phyloP scores from a whole-genome alignment of 495 filamentous ascomycete genomes.

The Neurospora tetrasperma region DNA sequence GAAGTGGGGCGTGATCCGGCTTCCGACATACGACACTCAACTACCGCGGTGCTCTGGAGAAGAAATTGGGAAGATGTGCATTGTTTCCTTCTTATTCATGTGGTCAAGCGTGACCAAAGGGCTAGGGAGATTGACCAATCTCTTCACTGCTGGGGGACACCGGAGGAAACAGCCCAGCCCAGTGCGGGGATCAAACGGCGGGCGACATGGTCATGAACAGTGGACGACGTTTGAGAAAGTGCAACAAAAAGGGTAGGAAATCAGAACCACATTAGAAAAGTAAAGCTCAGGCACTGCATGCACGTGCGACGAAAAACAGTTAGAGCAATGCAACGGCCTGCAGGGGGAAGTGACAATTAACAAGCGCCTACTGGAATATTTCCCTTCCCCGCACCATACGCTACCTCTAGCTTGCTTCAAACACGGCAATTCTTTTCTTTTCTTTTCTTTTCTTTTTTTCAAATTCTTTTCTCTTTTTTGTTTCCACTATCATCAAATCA shows the following conservation, averaged over 20 bases:
- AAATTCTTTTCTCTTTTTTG: too few relatives aligned
- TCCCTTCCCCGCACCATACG: not conserved
- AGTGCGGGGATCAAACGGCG: not conserved
- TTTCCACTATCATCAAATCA: too few relatives aligned
- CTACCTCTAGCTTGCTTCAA: not conserved
- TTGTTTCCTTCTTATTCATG: not conserved
- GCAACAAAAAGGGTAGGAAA: too few relatives aligned
- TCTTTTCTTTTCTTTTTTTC: too few relatives aligned
- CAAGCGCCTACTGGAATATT: not conserved
- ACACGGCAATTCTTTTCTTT: not conserved
- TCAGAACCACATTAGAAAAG: too few relatives aligned
- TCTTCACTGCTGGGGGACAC: not conserved
- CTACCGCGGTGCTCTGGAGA: not conserved
- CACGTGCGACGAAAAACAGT: not conserved
- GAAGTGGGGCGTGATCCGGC: not conserved
- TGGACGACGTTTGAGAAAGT: not conserved
- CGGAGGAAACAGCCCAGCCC: not conserved
- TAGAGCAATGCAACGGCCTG: not conserved
- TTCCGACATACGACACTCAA: not conserved
- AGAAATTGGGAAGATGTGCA: not conserved
- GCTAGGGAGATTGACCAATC: not conserved
- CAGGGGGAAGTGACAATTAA: not conserved
- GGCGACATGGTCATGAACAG: not conserved
- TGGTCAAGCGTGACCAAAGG: not conserved
- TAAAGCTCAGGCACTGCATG: not conserved